Base-by-base conservation (phyloP, 441 rosid genomes). In the Populus hybrid region DNA sequence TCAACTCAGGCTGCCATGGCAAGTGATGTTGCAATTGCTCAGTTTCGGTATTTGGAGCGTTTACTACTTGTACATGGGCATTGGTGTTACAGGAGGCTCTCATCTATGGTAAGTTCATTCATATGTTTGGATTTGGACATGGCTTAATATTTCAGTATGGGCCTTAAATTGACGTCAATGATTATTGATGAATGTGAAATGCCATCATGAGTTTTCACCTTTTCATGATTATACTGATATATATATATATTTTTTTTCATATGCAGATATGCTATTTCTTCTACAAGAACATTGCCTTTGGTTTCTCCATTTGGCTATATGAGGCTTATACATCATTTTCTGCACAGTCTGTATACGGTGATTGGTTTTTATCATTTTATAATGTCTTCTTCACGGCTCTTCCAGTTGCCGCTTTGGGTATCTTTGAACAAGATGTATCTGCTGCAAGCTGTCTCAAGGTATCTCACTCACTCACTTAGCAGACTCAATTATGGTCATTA, bases 81-180 rank as follows among this genome's bases (percentile, higher is more conserved):
- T 83, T 96, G 99, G 99, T 96, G 98, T 81, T 97, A 94, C 78
- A 82, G 92, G 67, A 89, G 98, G 85, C 92, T 97, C 83, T 90
- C 98, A 76, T 82, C 94, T 63, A 94, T 96, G 99, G 99, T 94
- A 87, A 76, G 59, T 28, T 28, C 70, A 46, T 74, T 57, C 69
- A 70, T 73, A 14, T 35, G 10, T 81, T 74, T 66, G 21, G 0
- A 66, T 81, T 70, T 71, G 32, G 59, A 68, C 34, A 20, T 67
- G 42, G 36, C 18, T 46, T 73, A n/a, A 73, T 18, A 32, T 77
- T 77, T 72, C 38, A 54, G 70, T 23, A 46, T 71, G 67, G 20
- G 38, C 21, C 35, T 23, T 36, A 10, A 12, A 69, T 80, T 50
- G 24, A 21, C 24, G 32, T 34, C 23, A 50, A 66, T 38, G 75